Base-by-base conservation (phyloP, 177 flowering plant genomes). In the Telopea speciosissima region DNA sequence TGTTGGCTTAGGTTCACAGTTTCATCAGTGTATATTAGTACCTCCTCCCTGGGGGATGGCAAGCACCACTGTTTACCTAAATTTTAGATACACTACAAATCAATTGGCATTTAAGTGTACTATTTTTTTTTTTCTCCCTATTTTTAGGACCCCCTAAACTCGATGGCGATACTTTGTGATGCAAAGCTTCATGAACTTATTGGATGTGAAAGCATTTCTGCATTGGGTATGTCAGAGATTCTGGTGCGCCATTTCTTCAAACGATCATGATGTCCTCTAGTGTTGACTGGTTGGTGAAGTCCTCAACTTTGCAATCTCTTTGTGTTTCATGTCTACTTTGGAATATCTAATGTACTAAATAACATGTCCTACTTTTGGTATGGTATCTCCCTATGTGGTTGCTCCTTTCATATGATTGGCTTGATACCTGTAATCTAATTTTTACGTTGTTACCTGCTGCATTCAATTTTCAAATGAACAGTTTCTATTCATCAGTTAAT, bases 121-220 rank as follows among this genome's bases (percentile, higher is more conserved):
- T 54, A 17, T 17, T 58, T 21, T 58, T 4, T 58, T 54, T 65
- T 36, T 24, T 28, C 31, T 28, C 4, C 31, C 59, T 26, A 40
- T 66, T n/a, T 67, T 62, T 75, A 87, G 90, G 88, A 87, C 69
- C 86, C 86, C 49, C 24, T 58, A 60, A 81, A 83, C 67, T 56
- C 85, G 24, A 78, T 79, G 82, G 84, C 80, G 74, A 83, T 89
- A 70, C 25, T 68, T 21, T 93, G 98, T 76, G 98, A 93, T 70
- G 78, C 73, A 62, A 91, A 88, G 81, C 90, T 93, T 75, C 87
- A 79, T 68, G 97, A 88, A 68, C 93, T 93, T 69, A 84, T 93
- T 70, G 87, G 90, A 61, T 85, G 86, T 70, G 85, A 84, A 68
- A 83, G 79, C 75, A 61, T 87, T 67, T 73, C 86, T 22, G 77